Evolutionary conservation across 306 rosid genomes (phyloP), one percentile per base, ranked within the genome.

Genomic region (Begonia peltatifolia): DNA sequence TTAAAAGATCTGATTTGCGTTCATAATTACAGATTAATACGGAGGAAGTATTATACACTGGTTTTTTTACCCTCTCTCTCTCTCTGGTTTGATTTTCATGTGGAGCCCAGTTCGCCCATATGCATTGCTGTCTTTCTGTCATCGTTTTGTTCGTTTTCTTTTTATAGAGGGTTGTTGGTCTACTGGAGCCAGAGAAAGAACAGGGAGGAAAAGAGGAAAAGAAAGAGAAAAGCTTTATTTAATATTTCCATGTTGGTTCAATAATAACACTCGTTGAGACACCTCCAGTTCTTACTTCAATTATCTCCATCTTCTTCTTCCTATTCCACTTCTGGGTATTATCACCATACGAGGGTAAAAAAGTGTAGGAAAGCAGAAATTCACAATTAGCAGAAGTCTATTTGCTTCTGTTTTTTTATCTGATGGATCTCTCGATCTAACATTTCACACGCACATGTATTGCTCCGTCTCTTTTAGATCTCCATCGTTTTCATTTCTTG

Each of bases 351-450:
- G 38, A 30, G 38, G 38, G 53, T 50, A 47, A 75, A 30, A 30
- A 30, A 44, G 48, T 12, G 48, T 44, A 7, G n/a, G 14, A 44
- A 44, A 44, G 48, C 48, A 30, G 12, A 44, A 44, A 6, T 44
- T 11, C 14, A 2, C n/a, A 7, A n/a, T 44, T 10, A 44, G 14
- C 48, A 12, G 48, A 44, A 44, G 48, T 10, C 82, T 82, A 74
- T 60, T 67, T 69, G 51, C 62, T 61, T 68, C 38, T 30, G 51
- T 54, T 63, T 42, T 52, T 54, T 64, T 66, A 68, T 66, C 68
- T 62, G 76, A 68, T 77, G 68, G 84, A 88, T 88, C 95, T 82
- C 42, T 67, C 66, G 93, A 89, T 89, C 95, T 76, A 76, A 70
- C 71, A 41, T 58, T 74, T 63, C 38, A 30, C 51, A 75, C 65